These are phyloP conservation scores for Dactylellina leptospora DNA, from an alignment of 2,329 filamentous ascomycete genomes.

Conservation along the genomic window DNA sequence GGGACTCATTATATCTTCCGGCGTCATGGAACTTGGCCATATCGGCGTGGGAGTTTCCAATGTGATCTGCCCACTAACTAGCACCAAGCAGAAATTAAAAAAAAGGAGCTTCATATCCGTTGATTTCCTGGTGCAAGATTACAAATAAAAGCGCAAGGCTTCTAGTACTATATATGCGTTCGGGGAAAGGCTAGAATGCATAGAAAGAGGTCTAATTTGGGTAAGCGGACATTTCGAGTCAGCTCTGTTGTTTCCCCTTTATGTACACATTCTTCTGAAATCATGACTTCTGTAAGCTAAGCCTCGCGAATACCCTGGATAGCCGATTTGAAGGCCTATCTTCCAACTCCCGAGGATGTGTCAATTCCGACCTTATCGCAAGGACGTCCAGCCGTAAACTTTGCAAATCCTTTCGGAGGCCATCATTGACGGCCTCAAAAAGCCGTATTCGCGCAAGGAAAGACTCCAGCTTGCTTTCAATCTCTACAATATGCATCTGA, in stretches of 20 bases:
- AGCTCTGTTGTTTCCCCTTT: no score
- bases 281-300: not conserved
- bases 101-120: not conserved
- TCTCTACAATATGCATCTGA: not conserved
- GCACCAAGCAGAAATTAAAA: not conserved
- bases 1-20: constrained; percentile 4
- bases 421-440: not conserved
- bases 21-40: not conserved
- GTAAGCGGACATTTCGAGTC: no score
- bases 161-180: no score
- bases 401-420: not conserved
- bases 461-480: not conserved
- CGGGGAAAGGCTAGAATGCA: no score
- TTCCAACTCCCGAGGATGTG: not conserved
- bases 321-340: not conserved
- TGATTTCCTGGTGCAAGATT: no score
- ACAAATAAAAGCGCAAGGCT: no score
- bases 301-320: not conserved
- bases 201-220: no score
- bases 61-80: not conserved
- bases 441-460: constrained; percentile 1
- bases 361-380: not conserved
- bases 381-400: constrained; percentile 15
- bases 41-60: not conserved
- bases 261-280: no score